phyloP scores from a whole-genome alignment of 106 monocot species.

The Chionographis japonica region DNA sequence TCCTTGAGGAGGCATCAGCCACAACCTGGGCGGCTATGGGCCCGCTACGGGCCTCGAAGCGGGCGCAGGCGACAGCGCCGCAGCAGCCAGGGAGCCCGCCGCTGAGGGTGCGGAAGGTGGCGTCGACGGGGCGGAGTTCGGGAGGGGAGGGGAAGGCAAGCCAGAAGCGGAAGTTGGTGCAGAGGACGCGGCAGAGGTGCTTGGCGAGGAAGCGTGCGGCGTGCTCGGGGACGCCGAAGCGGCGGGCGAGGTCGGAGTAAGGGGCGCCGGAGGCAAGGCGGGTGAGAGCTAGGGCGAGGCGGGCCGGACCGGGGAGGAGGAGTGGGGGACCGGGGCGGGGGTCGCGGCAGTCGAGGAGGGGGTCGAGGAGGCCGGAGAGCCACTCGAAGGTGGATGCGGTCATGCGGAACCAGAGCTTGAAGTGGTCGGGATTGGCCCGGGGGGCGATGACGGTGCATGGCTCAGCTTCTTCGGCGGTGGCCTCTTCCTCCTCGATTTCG shows the following conservation, averaged over 20 bases:
- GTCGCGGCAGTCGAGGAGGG: slow-evolving; percentile 52
- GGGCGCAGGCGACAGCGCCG: slow-evolving; percentile 43
- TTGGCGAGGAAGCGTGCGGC: slow-evolving; percentile 47
- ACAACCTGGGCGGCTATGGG: slow-evolving; percentile 46
- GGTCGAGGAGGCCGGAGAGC: slow-evolving; percentile 77
- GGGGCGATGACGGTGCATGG: neutral
- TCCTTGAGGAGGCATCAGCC: slow-evolving; percentile 33
- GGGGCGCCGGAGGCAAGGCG: slow-evolving; percentile 45
- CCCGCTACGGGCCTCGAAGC: slow-evolving; percentile 19
- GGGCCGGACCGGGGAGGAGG: slow-evolving; percentile 22
- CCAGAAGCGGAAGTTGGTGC: slow-evolving; percentile 87
- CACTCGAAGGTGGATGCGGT: slow-evolving; percentile 64
- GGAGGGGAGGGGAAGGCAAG: slow-evolving; percentile 50
- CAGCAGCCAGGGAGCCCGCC: slow-evolving; percentile 45
- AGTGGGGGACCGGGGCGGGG: slow-evolving; percentile 8
- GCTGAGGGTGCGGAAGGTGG: slow-evolving; percentile 16
- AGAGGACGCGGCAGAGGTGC: slow-evolving; percentile 77
- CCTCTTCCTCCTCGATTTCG: neutral
- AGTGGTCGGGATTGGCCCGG: slow-evolving; percentile 33
- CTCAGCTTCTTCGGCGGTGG: neutral
- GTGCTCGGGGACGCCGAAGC: slow-evolving; percentile 41
- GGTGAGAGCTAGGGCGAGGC: slow-evolving; percentile 51
- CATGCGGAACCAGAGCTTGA: slow-evolving; percentile 37
- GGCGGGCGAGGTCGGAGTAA: slow-evolving; percentile 43
- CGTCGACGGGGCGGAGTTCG: slow-evolving; percentile 9